These are phyloP conservation scores for Prunus davidiana DNA, from an alignment of 306 rosid genomes.

Conservation along the genomic window DNA sequence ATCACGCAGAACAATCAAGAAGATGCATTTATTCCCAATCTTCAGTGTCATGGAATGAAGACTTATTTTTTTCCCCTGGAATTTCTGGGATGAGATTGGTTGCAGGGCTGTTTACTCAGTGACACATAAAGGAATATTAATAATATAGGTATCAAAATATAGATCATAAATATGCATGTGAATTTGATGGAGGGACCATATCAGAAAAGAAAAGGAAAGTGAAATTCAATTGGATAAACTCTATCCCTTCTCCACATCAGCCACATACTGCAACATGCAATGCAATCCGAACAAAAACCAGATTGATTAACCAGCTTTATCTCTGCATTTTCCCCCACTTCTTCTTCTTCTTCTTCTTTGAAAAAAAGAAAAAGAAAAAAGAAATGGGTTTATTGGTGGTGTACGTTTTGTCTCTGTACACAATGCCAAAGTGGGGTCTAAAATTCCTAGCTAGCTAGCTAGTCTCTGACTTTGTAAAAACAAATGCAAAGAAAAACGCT, in stretches of 20 bases:
- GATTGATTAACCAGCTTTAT: neutral
- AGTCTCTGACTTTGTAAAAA: constrained; percentile 28
- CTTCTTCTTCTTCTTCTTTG: too few relatives aligned
- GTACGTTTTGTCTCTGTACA: too few relatives aligned
- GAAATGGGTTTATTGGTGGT: neutral
- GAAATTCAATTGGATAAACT: constrained; percentile 48
- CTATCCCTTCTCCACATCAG: constrained; percentile 57
- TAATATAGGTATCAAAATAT: neutral
- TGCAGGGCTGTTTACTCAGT: neutral
- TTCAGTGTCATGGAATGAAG: neutral
- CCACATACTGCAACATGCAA: constrained; percentile 20
- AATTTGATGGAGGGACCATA: constrained; percentile 59
- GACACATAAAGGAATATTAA: neutral
- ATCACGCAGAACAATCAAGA: constrained; percentile 25
- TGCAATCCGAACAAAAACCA: neutral
- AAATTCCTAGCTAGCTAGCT: neutral
- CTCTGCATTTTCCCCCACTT: neutral
- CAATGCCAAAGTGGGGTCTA: neutral
- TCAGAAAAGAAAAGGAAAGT: constrained; percentile 11
- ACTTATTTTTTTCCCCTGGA: neutral
- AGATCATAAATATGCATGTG: too few relatives aligned
- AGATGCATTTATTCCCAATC: constrained; percentile 21
- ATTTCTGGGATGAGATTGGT: neutral
- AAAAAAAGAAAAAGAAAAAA: too few relatives aligned
- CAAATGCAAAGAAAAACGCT: constrained; percentile 23